phyloP scores from a whole-genome alignment of 805 yeast species.

The Candida multigemmis region DNA sequence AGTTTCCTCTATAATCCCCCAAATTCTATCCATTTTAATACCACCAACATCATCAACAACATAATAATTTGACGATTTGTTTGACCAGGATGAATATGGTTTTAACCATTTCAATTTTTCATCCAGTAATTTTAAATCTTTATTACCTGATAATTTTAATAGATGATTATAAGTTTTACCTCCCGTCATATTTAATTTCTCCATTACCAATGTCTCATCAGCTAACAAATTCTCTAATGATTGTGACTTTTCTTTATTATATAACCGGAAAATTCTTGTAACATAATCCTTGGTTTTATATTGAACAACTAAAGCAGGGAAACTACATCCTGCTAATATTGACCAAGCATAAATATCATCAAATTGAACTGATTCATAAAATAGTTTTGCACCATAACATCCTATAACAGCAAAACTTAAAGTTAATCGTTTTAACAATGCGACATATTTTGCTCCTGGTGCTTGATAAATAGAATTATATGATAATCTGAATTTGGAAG shows the following conservation, averaged over 20 bases:
- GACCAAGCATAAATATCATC: slow-evolving; percentile 39
- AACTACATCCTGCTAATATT: slow-evolving; percentile 38
- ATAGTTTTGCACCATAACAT: slow-evolving; percentile 51
- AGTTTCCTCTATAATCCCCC: slow-evolving; percentile 73
- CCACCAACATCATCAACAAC: slow-evolving; percentile 75
- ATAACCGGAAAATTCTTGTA: slow-evolving; percentile 60
- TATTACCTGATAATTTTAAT: slow-evolving; percentile 34
- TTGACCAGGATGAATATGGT: slow-evolving; percentile 29
- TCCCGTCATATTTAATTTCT: slow-evolving; percentile 62
- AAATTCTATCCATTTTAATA: slow-evolving; percentile 70
- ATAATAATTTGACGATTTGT: slow-evolving; percentile 35
- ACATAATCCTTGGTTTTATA: slow-evolving; percentile 60
- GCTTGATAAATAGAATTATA: slow-evolving; percentile 57
- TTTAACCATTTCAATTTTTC: slow-evolving; percentile 8
- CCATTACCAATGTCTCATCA: slow-evolving; percentile 60
- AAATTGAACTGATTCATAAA: slow-evolving; percentile 45
- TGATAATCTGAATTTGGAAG: slow-evolving; percentile 43
- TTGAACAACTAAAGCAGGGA: slow-evolving; percentile 43
- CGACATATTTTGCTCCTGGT: slow-evolving; percentile 53
- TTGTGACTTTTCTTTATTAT: slow-evolving; percentile 54
- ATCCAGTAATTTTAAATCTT: slow-evolving; percentile 26
- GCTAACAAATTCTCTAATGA: slow-evolving; percentile 49
- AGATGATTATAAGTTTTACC: slow-evolving; percentile 54
- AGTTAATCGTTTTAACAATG: slow-evolving; percentile 53
- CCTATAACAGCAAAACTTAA: slow-evolving; percentile 56